Evolutionary conservation across 2,329 filamentous ascomycete species (phyloP).

Genomic region (Nothomitra cinnamomea): DNA sequence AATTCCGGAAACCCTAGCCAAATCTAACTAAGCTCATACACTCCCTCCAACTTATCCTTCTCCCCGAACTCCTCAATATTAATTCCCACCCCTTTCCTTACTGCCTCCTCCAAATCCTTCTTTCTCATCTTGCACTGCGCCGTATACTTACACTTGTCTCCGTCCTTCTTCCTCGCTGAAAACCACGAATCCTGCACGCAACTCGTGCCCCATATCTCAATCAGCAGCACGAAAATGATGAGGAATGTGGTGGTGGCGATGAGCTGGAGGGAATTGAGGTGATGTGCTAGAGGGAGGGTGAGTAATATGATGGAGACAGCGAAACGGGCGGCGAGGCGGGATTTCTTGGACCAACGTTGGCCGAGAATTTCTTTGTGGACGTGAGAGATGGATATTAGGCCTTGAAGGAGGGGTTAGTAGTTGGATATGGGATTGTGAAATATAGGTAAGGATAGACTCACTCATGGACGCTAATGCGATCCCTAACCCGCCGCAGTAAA

Average conservation of each 20-base stretch:
- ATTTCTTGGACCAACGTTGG: conserved; percentile 31
- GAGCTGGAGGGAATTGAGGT: conserved; percentile 29
- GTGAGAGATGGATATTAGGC: conserved; percentile 36
- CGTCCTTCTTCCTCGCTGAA: conserved; percentile 17
- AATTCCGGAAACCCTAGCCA: background rate
- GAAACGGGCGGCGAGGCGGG: conserved; percentile 34
- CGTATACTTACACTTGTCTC: conserved; percentile 22
- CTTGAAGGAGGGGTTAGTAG: conserved; percentile 10
- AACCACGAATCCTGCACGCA: conserved; percentile 29
- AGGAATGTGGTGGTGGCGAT: conserved; percentile 29
- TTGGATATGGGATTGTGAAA: background rate
- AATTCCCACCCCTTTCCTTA: background rate
- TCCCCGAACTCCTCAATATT: conserved; percentile 3
- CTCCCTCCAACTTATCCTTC: conserved; percentile 1
- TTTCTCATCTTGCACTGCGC: conserved; percentile 14
- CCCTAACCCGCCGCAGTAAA: conserved; percentile 45
- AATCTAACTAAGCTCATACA: conserved; percentile 4
- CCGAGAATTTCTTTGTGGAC: conserved; percentile 34
- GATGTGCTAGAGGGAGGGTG: conserved; percentile 33
- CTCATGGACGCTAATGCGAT: conserved; percentile 36
- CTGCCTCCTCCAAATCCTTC: conserved; percentile 5
- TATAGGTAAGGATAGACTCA: conserved; percentile 8
- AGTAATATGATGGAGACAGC: conserved; percentile 34
- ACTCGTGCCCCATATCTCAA: conserved; percentile 34
- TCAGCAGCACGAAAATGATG: conserved; percentile 27